Percentiles rank a stretch among this genome's conserved stretches.
Evolutionary conservation across 139 green algal species (phyloP).

Genomic region (Asterochloris erici): DNA sequence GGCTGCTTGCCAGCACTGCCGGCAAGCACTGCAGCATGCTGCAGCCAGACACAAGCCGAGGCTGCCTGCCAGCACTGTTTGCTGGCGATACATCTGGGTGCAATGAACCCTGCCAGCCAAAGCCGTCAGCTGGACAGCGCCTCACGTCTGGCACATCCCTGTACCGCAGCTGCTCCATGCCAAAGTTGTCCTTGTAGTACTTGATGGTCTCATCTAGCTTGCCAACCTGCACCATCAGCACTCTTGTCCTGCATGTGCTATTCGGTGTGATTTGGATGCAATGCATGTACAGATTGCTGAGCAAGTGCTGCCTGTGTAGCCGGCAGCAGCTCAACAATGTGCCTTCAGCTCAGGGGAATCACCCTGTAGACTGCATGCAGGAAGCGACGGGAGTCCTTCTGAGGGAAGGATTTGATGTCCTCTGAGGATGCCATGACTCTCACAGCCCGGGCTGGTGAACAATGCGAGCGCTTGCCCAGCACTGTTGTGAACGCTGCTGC

Average conservation of each 20-base stretch:
- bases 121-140: neutral
- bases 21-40: too few relatives aligned
- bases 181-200: slow-evolving; percentile 63
- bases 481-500: too few relatives aligned
- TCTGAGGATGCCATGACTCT: slow-evolving; percentile 12
- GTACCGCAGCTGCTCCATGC: slow-evolving; percentile 75
- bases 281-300: neutral
- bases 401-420: slow-evolving; percentile 3
- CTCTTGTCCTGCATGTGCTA: too few relatives aligned
- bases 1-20: too few relatives aligned
- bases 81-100: too few relatives aligned
- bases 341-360: neutral
- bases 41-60: too few relatives aligned
- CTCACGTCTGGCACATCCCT: slow-evolving; percentile 73
- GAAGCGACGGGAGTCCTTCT: slow-evolving; percentile 70
- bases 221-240: slow-evolving; percentile 34
- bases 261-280: too few relatives aligned
- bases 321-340: neutral
- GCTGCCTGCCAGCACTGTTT: too few relatives aligned
- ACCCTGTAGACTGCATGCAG: slow-evolving; percentile 77
- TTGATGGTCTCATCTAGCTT: slow-evolving; percentile 71
- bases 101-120: too few relatives aligned
- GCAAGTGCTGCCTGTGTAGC: neutral
- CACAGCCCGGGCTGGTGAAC: neutral
- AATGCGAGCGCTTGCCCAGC: too few relatives aligned